These are phyloP conservation scores for Aspergillus sclerotialis DNA, from an alignment of 2,329 filamentous ascomycete species.

Conservation along the genomic window DNA sequence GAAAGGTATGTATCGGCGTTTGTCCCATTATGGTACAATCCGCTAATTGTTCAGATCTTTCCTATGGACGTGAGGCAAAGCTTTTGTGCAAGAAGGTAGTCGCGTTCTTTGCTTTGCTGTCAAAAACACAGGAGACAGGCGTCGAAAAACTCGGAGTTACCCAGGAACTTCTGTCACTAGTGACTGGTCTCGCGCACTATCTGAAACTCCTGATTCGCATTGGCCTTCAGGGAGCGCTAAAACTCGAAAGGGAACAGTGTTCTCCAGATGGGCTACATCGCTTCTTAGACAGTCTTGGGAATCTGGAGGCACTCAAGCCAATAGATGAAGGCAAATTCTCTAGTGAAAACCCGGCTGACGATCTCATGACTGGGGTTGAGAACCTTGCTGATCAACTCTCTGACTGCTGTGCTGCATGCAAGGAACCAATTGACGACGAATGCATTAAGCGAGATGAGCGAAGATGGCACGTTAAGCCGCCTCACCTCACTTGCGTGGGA, in stretches of 20 bases:
- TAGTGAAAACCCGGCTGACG: slow-evolving; percentile 53
- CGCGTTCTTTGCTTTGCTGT: slow-evolving; percentile 89
- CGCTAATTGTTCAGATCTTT: slow-evolving; percentile 56
- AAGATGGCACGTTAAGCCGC: slow-evolving; percentile 68
- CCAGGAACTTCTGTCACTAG: slow-evolving; percentile 93
- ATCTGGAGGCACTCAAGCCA: slow-evolving; percentile 70
- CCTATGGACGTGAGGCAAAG: slow-evolving; percentile 94
- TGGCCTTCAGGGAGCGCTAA: slow-evolving; percentile 85
- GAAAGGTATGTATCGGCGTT: slow-evolving; percentile 56
- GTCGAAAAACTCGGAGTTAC: slow-evolving; percentile 89
- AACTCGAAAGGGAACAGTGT: slow-evolving; percentile 76
- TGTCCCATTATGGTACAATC: slow-evolving; percentile 9
- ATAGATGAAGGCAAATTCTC: slow-evolving; percentile 32
- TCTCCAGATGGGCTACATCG: slow-evolving; percentile 68
- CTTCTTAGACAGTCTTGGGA: slow-evolving; percentile 76
- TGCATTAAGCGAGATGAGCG: slow-evolving; percentile 69
- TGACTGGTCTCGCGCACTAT: slow-evolving; percentile 94
- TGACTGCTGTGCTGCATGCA: slow-evolving; percentile 76
- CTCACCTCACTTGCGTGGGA: slow-evolving; percentile 62
- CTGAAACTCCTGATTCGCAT: slow-evolving; percentile 96
- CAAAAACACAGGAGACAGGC: slow-evolving; percentile 89
- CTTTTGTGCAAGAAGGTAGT: slow-evolving; percentile 99
- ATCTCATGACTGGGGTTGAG: slow-evolving; percentile 59
- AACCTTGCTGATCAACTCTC: slow-evolving; percentile 67
- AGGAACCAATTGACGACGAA: slow-evolving; percentile 88